Conservation (phyloP, 2,329 filamentous ascomycete genomes). For the Claviceps capensis region DNA sequence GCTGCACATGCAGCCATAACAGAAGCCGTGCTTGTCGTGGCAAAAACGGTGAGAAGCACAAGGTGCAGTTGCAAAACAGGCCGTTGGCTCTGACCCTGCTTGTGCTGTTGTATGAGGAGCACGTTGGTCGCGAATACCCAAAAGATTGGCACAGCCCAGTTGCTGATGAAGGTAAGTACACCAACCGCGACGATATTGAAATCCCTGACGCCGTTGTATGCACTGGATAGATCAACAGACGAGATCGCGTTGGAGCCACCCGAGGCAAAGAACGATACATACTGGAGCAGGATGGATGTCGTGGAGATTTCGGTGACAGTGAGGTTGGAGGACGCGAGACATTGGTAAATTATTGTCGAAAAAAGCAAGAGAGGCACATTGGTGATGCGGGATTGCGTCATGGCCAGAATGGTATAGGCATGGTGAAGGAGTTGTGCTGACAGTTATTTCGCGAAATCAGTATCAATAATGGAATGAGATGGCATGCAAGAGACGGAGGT, state of each 20-base stretch:
- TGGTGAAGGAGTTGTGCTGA: conserved; percentile 44
- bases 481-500: not conserved
- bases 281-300: conserved; percentile 63
- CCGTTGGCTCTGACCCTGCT: conserved; percentile 10
- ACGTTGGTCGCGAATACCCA: conserved; percentile 59
- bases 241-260: conserved; percentile 92
- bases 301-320: conserved; percentile 47
- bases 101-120: conserved; percentile 33
- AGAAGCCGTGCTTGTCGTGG: conserved; percentile 47
- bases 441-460: not conserved
- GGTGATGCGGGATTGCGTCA: conserved; percentile 74
- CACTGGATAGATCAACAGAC: conserved; percentile 84
- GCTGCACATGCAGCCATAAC: conserved; percentile 84
- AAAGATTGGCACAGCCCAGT: conserved; percentile 86
- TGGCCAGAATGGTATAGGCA: conserved; percentile 61
- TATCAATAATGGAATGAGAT: not conserved
- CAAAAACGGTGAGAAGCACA: conserved; percentile 55
- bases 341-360: conserved; percentile 46
- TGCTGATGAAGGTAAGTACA: conserved; percentile 69
- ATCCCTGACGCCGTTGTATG: conserved; percentile 77
- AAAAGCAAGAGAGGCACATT: conserved; percentile 79
- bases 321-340: conserved; percentile 33
- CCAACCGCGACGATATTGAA: conserved; percentile 78
- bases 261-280: conserved; percentile 76
- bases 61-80: conserved; percentile 38